Percentiles rank a stretch among this genome's conserved stretches.
Evolutionary conservation across 441 rosid genomes (phyloP).

Genomic region (Croton laevigatus): DNA sequence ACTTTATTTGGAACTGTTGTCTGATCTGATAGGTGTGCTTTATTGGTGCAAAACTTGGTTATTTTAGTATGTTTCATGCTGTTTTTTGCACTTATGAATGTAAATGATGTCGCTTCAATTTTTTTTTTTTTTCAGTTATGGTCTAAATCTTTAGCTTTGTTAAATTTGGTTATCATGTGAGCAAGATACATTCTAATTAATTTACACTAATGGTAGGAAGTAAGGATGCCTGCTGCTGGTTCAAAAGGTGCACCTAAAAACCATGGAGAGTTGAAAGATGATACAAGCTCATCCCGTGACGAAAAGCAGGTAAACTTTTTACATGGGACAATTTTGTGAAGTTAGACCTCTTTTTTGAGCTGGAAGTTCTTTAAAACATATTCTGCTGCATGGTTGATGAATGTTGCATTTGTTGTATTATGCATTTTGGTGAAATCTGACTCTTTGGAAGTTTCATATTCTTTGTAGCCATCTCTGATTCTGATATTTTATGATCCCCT

Average conservation of each 20-base stretch:
- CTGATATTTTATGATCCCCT: no score
- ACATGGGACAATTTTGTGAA: neutral
- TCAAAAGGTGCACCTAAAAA: slow-evolving; percentile 73
- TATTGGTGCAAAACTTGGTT: neutral
- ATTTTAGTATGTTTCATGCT: neutral
- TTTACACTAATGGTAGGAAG: slow-evolving; percentile 61
- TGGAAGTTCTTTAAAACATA: neutral
- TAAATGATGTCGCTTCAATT: neutral
- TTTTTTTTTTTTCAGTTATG: slow-evolving; percentile 1
- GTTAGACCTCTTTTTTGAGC: neutral
- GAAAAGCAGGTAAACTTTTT: slow-evolving; percentile 68
- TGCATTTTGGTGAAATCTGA: no score
- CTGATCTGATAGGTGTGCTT: neutral
- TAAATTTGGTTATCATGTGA: neutral
- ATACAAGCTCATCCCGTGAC: slow-evolving; percentile 79
- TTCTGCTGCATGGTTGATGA: neutral
- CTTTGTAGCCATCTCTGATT: no score
- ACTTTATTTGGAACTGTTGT: neutral
- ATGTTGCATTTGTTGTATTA: no score
- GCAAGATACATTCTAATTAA: slow-evolving; percentile 23
- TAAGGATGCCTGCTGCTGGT: slow-evolving; percentile 99
- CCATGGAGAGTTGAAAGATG: slow-evolving; percentile 78
- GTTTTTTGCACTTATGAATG: neutral
- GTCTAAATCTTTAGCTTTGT: neutral
- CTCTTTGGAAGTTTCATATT: no score